phyloP scores from a whole-genome alignment of 1,284 basidiomycete genomes.

The Dichomitus squalens region DNA sequence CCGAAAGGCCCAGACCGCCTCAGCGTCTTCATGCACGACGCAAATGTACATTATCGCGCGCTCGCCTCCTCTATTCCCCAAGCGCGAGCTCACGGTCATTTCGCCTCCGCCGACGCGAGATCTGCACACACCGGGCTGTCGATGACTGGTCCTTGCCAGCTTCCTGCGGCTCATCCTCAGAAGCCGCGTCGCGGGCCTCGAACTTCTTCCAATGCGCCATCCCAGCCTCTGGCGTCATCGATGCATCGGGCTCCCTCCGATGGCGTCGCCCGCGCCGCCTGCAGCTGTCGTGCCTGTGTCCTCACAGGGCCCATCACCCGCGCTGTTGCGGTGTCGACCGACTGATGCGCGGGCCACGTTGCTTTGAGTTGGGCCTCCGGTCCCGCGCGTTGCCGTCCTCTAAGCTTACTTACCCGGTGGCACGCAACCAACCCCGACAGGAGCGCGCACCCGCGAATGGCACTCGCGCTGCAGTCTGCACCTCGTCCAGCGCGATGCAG shows the following conservation, averaged over 20 bases:
- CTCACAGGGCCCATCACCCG: background rate
- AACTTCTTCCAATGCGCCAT: background rate
- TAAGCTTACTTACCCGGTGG: background rate
- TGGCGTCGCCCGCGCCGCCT: background rate
- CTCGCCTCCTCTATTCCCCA: background rate
- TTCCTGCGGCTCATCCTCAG: too few species aligned
- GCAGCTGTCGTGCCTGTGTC: background rate
- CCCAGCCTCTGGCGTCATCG: conserved; percentile 2
- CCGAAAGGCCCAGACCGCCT: background rate
- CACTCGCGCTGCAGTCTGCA: background rate
- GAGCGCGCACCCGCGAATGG: background rate
- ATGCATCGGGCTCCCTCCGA: background rate
- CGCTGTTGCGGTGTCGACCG: too few species aligned
- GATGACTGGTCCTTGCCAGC: too few species aligned
- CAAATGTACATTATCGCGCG: too few species aligned
- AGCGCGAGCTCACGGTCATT: background rate
- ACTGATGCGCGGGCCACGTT: conserved; percentile 14
- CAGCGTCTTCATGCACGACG: background rate
- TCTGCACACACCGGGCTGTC: background rate
- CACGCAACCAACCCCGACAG: background rate
- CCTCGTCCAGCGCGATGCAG: too few species aligned
- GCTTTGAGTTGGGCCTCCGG: conserved; percentile 17
- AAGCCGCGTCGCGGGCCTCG: background rate
- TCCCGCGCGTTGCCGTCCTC: conserved; percentile 11
- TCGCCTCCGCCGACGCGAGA: background rate